phyloP scores from a whole-genome alignment of 345 rosid species.

The Psidium guajava region DNA sequence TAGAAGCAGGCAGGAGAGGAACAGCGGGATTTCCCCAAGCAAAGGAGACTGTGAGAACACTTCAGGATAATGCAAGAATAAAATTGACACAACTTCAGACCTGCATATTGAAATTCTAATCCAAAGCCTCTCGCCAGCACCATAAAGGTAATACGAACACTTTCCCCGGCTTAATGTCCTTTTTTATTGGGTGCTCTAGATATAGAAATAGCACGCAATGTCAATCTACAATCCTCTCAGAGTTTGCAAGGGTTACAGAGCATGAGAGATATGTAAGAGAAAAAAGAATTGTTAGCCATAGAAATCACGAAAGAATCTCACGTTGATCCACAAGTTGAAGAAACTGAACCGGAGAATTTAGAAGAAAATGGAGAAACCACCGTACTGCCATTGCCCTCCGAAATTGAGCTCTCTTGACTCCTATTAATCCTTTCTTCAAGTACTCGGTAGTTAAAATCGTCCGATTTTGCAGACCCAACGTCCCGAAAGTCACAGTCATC shows the following conservation, averaged over 20 bases:
- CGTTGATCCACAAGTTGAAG: conserved; percentile 48
- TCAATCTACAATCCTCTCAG: background rate
- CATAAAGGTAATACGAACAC: background rate
- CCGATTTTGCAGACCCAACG: conserved; percentile 8
- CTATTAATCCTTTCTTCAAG: conserved; percentile 1
- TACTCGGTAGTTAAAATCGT: conserved; percentile 4
- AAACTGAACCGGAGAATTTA: conserved; percentile 14
- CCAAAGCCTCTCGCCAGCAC: background rate
- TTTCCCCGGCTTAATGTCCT: background rate
- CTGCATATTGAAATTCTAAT: background rate
- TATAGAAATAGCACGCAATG: background rate
- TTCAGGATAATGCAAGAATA: background rate
- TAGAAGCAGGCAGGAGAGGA: background rate
- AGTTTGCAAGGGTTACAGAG: background rate
- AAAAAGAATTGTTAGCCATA: background rate
- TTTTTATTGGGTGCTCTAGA: background rate
- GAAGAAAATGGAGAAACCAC: conserved; percentile 13
- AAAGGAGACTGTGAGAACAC: background rate
- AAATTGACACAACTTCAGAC: background rate
- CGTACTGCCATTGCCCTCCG: conserved; percentile 4
- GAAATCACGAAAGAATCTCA: conserved; percentile 25
- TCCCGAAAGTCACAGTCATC: background rate
- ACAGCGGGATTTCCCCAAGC: background rate
- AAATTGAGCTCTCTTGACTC: background rate
- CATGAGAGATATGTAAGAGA: background rate